Percentiles rank a stretch among this genome's conserved stretches.
These are phyloP conservation scores for Spathaspora passalidarum DNA, from an alignment of 805 yeast genomes.

Conservation along the genomic window DNA sequence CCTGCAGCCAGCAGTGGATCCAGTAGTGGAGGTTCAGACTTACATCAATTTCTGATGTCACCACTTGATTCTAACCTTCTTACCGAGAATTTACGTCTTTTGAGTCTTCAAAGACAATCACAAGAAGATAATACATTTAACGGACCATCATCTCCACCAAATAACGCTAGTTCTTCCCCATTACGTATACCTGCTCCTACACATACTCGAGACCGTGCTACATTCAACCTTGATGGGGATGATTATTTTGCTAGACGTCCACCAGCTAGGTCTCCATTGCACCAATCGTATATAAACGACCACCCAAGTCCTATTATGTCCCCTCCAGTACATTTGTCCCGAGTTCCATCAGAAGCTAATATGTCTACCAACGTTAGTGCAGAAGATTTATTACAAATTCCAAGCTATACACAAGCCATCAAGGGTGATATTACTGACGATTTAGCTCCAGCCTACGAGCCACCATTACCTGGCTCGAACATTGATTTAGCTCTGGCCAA, in stretches of 20 bases:
- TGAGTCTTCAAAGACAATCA: conserved; percentile 48
- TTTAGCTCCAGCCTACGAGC: conserved; percentile 71
- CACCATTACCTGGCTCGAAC: conserved; percentile 43
- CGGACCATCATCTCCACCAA: conserved; percentile 10
- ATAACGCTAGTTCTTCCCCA: conserved; percentile 10
- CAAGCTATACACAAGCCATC: conserved; percentile 81
- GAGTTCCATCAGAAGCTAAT: conserved; percentile 48
- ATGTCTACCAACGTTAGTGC: conserved; percentile 10
- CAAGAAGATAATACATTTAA: conserved; percentile 28
- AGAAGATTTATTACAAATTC: conserved; percentile 60
- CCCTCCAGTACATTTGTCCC: conserved; percentile 58
- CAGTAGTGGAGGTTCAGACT: conserved; percentile 9
- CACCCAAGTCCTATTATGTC: conserved; percentile 42
- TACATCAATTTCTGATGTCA: conserved; percentile 32
- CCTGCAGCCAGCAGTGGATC: background rate
- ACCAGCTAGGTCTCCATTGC: conserved; percentile 4
- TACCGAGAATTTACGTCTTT: conserved; percentile 49
- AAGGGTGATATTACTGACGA: conserved; percentile 46
- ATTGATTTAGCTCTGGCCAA: conserved; percentile 24
- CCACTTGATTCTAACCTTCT: conserved; percentile 40
- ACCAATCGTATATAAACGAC: conserved; percentile 3
- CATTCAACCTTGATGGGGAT: conserved; percentile 31
- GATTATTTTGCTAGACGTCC: conserved; percentile 5
- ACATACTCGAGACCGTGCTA: conserved; percentile 24
- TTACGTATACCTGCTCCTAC: background rate